Evolutionary conservation across 352 stramenopile genomes (phyloP).

Genomic region (Pythium phragmiticola): DNA sequence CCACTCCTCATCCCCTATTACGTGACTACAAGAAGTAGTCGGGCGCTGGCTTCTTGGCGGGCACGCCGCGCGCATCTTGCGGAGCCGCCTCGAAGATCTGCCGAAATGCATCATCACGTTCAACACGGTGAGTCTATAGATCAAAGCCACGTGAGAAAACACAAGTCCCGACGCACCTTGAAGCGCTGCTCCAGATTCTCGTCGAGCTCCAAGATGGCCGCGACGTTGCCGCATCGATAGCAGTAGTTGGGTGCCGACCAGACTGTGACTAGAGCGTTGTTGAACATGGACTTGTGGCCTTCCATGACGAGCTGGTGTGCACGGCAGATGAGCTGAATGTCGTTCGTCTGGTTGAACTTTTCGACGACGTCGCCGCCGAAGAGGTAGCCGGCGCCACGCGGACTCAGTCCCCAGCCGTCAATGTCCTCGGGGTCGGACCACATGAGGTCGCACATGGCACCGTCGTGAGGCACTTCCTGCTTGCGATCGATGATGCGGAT

Average conservation of each 20-base stretch:
- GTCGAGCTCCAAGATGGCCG: conserved; percentile 98
- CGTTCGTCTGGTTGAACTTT: conserved; percentile 95
- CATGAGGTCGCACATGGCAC: conserved; percentile 97
- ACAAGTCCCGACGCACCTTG: conserved; percentile 45
- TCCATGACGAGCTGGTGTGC: conserved; percentile 97
- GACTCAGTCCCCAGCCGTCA: conserved; percentile 95
- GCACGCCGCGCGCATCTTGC: conserved; percentile 95
- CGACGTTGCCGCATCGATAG: conserved; percentile 98
- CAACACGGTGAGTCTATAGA: not conserved
- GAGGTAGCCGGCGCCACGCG: conserved; percentile 90
- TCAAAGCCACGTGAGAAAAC: not conserved
- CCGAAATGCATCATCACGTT: not conserved
- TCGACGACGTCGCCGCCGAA: conserved; percentile 91
- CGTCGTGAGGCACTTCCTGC: conserved; percentile 96
- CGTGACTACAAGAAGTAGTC: conserved; percentile 98
- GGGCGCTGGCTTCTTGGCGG: conserved; percentile 97
- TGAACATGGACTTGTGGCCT: conserved; percentile 94
- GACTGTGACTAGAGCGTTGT: conserved; percentile 97
- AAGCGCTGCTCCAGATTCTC: conserved; percentile 93
- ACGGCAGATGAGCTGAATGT: conserved; percentile 89
- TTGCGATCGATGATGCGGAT: conserved; percentile 93
- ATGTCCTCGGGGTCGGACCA: conserved; percentile 97
- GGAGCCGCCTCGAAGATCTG: conserved; percentile 98
- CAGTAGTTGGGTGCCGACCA: conserved; percentile 99
- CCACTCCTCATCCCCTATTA: not conserved